A percentile compares a stretch with the other conserved stretches of the same genome.
Evolutionary conservation across 164 flowering plant genomes (phyloP).

Genomic region (Tinospora cordifolia): DNA sequence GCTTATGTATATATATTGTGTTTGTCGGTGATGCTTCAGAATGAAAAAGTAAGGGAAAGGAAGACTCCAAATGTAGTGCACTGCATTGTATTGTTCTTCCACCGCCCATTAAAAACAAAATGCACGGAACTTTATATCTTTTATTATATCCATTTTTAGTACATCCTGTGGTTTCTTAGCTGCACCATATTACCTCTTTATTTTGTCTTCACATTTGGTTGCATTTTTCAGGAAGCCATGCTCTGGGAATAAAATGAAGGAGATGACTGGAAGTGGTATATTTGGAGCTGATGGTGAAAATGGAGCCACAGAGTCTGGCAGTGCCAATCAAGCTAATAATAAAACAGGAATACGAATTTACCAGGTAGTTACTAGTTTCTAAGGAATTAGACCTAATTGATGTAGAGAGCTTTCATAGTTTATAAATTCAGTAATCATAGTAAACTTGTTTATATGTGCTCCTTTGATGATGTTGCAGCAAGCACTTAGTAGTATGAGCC

Average conservation of each 20-base stretch:
- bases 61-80: too few relatives aligned
- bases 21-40: too few relatives aligned
- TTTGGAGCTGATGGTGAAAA: constrained; percentile 51
- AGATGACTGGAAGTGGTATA: constrained; percentile 94
- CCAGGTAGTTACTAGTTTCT: constrained; percentile 43
- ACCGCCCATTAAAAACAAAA: too few relatives aligned
- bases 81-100: too few relatives aligned
- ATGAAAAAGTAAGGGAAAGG: too few relatives aligned
- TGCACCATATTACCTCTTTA: too few relatives aligned
- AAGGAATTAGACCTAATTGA: neutral
- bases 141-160: too few relatives aligned
- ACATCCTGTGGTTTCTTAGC: too few relatives aligned
- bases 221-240: constrained; percentile 77
- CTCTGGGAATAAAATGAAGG: constrained; percentile 73
- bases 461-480: constrained; percentile 38
- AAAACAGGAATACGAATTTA: constrained; percentile 73
- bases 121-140: too few relatives aligned
- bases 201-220: neutral
- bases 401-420: neutral
- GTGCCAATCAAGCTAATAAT: constrained; percentile 35
- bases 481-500: constrained; percentile 76
- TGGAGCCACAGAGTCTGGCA: constrained; percentile 42
- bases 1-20: too few relatives aligned
- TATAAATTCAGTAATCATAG: neutral
- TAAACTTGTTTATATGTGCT: neutral